Evolutionary conservation across 495 filamentous ascomycete species (phyloP).

Genomic region (Xylaria curta): DNA sequence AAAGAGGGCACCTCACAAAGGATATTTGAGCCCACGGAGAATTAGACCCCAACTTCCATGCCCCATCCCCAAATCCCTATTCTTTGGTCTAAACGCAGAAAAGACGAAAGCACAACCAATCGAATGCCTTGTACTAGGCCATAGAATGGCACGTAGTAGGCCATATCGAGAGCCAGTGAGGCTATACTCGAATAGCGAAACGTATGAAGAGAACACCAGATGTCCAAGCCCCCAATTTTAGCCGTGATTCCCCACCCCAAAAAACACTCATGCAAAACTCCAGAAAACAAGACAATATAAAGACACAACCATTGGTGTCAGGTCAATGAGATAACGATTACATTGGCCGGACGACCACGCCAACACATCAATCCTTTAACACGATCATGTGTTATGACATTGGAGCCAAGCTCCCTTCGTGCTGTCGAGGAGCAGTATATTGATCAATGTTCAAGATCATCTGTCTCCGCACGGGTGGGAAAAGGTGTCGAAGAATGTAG

Average conservation of each 20-base stretch:
- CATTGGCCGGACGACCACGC: not conserved
- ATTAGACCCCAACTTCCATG: slow-evolving; percentile 23
- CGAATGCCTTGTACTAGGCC: slow-evolving; percentile 26
- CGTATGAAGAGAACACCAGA: slow-evolving; percentile 20
- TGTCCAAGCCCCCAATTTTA: slow-evolving; percentile 16
- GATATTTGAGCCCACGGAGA: slow-evolving; percentile 28
- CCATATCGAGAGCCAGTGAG: not conserved
- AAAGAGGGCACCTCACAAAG: slow-evolving; percentile 29
- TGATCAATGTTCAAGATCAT: not conserved
- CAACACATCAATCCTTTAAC: not conserved
- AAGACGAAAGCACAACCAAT: slow-evolving; percentile 24
- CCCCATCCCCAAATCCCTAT: slow-evolving; percentile 18
- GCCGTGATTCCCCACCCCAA: not conserved
- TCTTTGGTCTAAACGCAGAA: slow-evolving; percentile 32
- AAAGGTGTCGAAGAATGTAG: not conserved
- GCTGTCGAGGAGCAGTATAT: not conserved
- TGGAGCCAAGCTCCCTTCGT: not conserved
- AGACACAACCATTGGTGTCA: not conserved
- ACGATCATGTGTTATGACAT: not conserved
- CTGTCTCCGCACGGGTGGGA: not conserved
- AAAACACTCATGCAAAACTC: slow-evolving; percentile 9
- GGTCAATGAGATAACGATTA: not conserved
- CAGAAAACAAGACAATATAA: not conserved
- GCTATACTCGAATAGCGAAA: not conserved
- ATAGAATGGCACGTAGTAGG: not conserved